These are phyloP conservation scores for Cladosporium austrohemisphaericum DNA, from an alignment of 2,329 filamentous ascomycete species.

Conservation along the genomic window DNA sequence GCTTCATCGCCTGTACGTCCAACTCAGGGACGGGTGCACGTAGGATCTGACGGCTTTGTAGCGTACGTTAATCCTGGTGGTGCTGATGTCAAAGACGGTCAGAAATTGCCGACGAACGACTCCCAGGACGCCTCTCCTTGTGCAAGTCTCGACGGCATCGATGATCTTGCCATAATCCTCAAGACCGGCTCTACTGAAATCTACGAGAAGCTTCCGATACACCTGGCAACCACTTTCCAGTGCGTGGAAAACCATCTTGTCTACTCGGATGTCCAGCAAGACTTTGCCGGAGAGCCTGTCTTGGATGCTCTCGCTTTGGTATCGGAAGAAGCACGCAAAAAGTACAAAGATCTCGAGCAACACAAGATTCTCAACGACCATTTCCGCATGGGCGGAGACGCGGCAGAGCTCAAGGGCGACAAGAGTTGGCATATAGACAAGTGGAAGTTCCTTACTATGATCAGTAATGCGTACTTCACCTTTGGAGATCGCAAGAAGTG, in stretches of 20 bases:
- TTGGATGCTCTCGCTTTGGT: slow-evolving; percentile 21
- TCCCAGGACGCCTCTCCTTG: not conserved
- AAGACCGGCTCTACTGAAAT: slow-evolving; percentile 56
- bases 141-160: slow-evolving; percentile 3
- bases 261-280: slow-evolving; percentile 47
- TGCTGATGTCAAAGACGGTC: not conserved
- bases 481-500: slow-evolving; percentile 51
- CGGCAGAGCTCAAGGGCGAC: slow-evolving; percentile 19
- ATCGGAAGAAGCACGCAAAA: not conserved
- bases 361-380: not conserved
- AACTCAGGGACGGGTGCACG: not conserved
- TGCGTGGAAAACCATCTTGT: slow-evolving; percentile 47
- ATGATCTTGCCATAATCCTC: slow-evolving; percentile 51
- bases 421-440: slow-evolving; percentile 50
- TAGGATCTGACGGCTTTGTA: not conserved
- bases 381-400: slow-evolving; percentile 22
- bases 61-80: not conserved
- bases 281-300: slow-evolving; percentile 36
- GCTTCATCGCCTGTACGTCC: not conserved
- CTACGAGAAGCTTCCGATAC: slow-evolving; percentile 49
- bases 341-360: not conserved
- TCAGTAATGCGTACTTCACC: slow-evolving; percentile 34
- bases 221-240: slow-evolving; percentile 50
- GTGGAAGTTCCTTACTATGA: slow-evolving; percentile 38
- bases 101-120: not conserved